Evolutionary conservation across 768 basidiomycete genomes (phyloP).

Genomic region (Auriscalpium orientale): DNA sequence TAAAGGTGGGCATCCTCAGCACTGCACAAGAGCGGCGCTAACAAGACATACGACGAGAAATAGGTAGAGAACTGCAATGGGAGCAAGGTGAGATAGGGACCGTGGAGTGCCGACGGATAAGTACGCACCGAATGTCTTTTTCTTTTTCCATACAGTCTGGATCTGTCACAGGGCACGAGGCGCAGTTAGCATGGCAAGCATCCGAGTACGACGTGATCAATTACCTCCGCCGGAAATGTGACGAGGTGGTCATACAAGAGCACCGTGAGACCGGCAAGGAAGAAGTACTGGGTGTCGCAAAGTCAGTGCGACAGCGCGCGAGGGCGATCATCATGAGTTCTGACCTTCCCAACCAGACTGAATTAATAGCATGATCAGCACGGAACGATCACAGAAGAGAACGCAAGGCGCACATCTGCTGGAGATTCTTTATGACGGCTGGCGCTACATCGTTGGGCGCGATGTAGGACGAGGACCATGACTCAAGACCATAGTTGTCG

Average conservation of each 20-base stretch:
- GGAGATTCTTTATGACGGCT: background rate
- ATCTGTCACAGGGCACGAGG: background rate
- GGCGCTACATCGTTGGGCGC: background rate
- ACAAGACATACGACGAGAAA: constrained; percentile 6
- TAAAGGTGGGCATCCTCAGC: background rate
- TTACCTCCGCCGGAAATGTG: constrained; percentile 10
- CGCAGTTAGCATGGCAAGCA: background rate
- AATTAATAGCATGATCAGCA: background rate
- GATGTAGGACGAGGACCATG: background rate
- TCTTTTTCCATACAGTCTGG: constrained; percentile 14
- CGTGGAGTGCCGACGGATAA: background rate
- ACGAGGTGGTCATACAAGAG: constrained; percentile 12
- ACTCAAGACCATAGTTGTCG: background rate
- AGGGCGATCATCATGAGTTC: background rate
- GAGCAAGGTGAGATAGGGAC: background rate
- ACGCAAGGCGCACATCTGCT: constrained; percentile 8
- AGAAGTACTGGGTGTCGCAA: constrained; percentile 7
- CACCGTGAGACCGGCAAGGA: constrained; percentile 8
- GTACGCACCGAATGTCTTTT: constrained; percentile 12
- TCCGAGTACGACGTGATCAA: background rate
- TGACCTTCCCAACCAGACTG: constrained; percentile 12
- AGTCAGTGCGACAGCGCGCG: background rate
- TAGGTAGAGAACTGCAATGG: constrained; percentile 8
- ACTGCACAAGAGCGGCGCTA: background rate
- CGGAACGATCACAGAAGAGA: background rate